Percentiles rank a stretch among this genome's conserved stretches.
These are phyloP conservation scores for Stropharia rugosoannulata DNA, from an alignment of 768 basidiomycete genomes.

Conservation along the genomic window DNA sequence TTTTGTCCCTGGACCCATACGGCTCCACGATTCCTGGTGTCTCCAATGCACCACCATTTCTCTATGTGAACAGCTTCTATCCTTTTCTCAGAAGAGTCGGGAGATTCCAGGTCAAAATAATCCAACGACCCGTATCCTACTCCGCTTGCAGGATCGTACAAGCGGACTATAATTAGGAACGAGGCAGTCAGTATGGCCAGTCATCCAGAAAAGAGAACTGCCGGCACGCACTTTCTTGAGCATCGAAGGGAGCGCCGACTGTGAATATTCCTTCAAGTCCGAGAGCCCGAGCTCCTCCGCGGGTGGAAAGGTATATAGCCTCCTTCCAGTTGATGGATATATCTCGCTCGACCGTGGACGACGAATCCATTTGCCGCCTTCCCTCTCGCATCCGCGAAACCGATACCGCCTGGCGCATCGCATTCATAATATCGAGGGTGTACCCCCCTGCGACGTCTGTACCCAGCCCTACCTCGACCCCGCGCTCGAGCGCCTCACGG, in stretches of 20 bases:
- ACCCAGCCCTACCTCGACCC: slow-evolving; percentile 77
- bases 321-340: slow-evolving; percentile 80
- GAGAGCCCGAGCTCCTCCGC: slow-evolving; percentile 74
- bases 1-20: slow-evolving; percentile 76
- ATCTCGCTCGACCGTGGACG: slow-evolving; percentile 5
- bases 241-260: slow-evolving; percentile 70
- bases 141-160: slow-evolving; percentile 40
- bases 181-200: not conserved
- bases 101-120: slow-evolving; percentile 52
- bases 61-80: slow-evolving; percentile 59
- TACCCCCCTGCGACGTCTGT: slow-evolving; percentile 90
- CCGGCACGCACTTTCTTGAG: slow-evolving; percentile 62
- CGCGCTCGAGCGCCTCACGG: slow-evolving; percentile 64
- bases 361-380: slow-evolving; percentile 26
- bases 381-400: slow-evolving; percentile 72
- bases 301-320: slow-evolving; percentile 76
- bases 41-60: slow-evolving; percentile 90
- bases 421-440: slow-evolving; percentile 69
- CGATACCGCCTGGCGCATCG: slow-evolving; percentile 79
- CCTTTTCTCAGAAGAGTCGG: not conserved
- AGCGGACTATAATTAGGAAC: slow-evolving; percentile 33
- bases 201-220: not conserved
- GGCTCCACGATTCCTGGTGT: slow-evolving; percentile 57
- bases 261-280: slow-evolving; percentile 60
- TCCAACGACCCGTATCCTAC: slow-evolving; percentile 65